These are phyloP conservation scores for Penicillium taxi DNA, from an alignment of 495 filamentous ascomycete genomes.

Conservation along the genomic window DNA sequence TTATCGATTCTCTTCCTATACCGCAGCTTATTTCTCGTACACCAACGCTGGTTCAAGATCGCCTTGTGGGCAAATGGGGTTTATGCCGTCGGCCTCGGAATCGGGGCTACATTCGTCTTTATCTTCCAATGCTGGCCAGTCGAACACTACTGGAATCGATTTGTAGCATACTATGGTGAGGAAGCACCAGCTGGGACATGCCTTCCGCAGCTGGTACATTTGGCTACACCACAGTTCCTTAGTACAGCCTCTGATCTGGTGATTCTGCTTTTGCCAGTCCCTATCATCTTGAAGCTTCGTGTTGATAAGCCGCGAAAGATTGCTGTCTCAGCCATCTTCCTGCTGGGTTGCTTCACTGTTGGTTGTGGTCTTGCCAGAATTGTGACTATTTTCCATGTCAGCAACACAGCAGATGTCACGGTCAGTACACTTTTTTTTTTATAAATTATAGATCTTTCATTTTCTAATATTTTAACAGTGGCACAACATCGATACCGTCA, in stretches of 20 bases:
- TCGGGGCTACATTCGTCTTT: neutral
- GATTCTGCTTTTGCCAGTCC: slow-evolving; percentile 1
- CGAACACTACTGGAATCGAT: slow-evolving; percentile 2
- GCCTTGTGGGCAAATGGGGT: slow-evolving; percentile 1
- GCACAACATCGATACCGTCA: slow-evolving; percentile 1
- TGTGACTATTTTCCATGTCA: slow-evolving; percentile 1
- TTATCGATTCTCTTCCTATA: slow-evolving; percentile 3
- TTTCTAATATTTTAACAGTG: neutral
- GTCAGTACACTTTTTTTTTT: neutral
- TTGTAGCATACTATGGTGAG: slow-evolving; percentile 1
- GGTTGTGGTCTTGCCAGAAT: slow-evolving; percentile 1
- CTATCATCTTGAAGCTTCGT: neutral
- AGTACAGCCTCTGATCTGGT: slow-evolving; percentile 2
- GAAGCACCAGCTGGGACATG: neutral
- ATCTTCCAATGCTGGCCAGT: slow-evolving; percentile 2
- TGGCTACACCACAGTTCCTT: neutral
- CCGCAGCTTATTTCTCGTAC: neutral
- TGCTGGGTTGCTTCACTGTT: slow-evolving; percentile 1
- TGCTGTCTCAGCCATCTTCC: slow-evolving; percentile 1
- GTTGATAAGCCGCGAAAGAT: neutral
- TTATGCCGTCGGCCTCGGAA: neutral
- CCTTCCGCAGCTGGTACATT: neutral
- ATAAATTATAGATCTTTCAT: neutral
- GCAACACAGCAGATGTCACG: slow-evolving; percentile 1
- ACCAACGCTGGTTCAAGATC: slow-evolving; percentile 3